Base-by-base conservation (phyloP, 2,329 filamentous ascomycete species). In the Neofusicoccum cordaticola region DNA sequence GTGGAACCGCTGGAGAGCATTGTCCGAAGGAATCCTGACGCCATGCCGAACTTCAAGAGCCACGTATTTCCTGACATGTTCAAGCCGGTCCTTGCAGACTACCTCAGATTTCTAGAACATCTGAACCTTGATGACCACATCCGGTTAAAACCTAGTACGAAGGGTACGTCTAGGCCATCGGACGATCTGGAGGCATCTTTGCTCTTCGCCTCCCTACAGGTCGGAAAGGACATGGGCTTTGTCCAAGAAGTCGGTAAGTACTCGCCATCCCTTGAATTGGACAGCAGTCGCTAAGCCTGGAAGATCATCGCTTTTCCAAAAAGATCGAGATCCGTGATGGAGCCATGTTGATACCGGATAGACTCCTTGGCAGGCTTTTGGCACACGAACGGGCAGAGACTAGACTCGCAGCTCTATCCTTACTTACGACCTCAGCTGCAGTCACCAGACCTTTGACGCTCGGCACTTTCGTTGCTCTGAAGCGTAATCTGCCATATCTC, bases 391-490 rank as follows among this genome's bases (percentile, higher is more conserved):
- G 76, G 9, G 72, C 76, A 5, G 72, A 73, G 67, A 88, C 94
- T 61, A 87, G 93, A 34, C 85, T 93, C 27, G 86, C 93, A n/a
- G 91, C 91, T 0, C 84, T 97, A 42, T 92, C 92, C 34, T 84
- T 97, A 12, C 83, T 97, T 7, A 86, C 92, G 12, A 88, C 89
- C 9, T 94, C 92, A 0, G 86, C 88, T 9, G 87, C 90, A 2
- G 89, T 89, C 0, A 92, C 90, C 2, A 87, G 86, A 61, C 90
- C 92, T 0, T 88, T 96, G 61, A 88, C 88, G 0, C 71, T 78
- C 0, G 82, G 80, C 9, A 84, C 88, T 0, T 81, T 97, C 2
- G 75, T 78, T 2, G 82, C 90, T 12, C 79, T 98, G 2, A 83
- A 83, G 62, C 81, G 80, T 39, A 87, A 91, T 65, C 78, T 98